phyloP scores from a whole-genome alignment of 2,329 filamentous ascomycete genomes.

The Penicillium sp. region DNA sequence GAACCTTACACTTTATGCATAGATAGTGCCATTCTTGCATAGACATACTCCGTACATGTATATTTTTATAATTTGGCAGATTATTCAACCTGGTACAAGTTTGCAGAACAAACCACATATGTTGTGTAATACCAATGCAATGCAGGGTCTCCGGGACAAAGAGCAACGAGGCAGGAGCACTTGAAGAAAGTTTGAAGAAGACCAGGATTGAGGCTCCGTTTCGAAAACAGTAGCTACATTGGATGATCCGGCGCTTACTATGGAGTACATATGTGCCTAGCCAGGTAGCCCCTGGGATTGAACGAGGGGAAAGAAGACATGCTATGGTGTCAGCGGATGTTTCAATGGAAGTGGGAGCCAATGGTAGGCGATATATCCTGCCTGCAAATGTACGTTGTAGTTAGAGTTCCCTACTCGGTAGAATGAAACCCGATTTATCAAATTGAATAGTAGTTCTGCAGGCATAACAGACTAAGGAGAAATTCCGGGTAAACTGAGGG shows the following conservation, averaged over 20 bases:
- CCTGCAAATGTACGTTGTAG: neutral
- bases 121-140: neutral
- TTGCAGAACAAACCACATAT: too few relatives aligned
- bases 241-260: slow-evolving; percentile 13
- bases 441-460: neutral
- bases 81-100: too few relatives aligned
- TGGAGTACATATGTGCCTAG: too few relatives aligned
- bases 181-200: neutral
- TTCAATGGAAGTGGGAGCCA: slow-evolving; percentile 3
- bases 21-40: too few relatives aligned
- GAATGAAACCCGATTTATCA: neutral
- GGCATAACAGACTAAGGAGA: neutral
- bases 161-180: neutral
- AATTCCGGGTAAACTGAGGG: neutral
- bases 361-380: neutral
- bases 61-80: neutral
- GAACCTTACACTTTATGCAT: too few relatives aligned
- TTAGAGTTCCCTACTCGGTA: neutral
- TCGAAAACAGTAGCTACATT: slow-evolving; percentile 11
- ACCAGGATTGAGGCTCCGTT: slow-evolving; percentile 6
- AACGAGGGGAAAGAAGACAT: neutral
- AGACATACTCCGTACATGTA: neutral
- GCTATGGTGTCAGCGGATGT: neutral
- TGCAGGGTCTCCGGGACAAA: neutral
- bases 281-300: neutral